Evolutionary conservation across 2,329 filamentous ascomycete species (phyloP).

Genomic region (Zymoseptoria ardabiliae): DNA sequence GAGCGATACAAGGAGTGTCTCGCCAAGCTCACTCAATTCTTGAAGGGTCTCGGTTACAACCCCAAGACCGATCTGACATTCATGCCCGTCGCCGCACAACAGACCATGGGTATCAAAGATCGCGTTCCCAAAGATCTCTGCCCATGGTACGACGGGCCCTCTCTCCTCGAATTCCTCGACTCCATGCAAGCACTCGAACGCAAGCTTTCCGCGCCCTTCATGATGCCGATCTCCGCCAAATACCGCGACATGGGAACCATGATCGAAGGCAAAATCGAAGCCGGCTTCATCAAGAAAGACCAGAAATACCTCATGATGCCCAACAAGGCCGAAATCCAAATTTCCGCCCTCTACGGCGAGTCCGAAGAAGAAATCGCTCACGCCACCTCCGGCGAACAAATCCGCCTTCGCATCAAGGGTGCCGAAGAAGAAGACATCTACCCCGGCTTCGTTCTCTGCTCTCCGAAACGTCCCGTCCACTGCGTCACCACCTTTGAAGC

Average conservation of each 20-base stretch:
- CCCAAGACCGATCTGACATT: conserved; percentile 87
- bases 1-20: conserved; percentile 90
- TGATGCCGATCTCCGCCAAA: conserved; percentile 97
- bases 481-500: conserved; percentile 86
- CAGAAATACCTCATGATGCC: conserved; percentile 90
- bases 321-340: conserved; percentile 72
- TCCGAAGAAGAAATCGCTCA: conserved; percentile 82
- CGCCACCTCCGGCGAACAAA: conserved; percentile 88
- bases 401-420: conserved; percentile 83
- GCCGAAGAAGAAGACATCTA: conserved; percentile 96
- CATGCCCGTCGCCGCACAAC: conserved; percentile 93
- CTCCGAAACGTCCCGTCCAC: conserved; percentile 86
- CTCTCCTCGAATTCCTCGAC: conserved; percentile 92
- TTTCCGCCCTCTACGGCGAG: conserved; percentile 85
- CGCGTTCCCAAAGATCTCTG: conserved; percentile 68
- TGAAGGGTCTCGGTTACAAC: conserved; percentile 91
- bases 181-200: conserved; percentile 86
- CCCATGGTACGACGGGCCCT: conserved; percentile 83
- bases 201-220: conserved; percentile 95
- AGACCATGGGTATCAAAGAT: conserved; percentile 78
- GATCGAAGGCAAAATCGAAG: conserved; percentile 95
- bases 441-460: conserved; percentile 93
- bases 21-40: conserved; percentile 75
- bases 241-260: conserved; percentile 97
- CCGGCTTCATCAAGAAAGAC: conserved; percentile 87